Evolutionary conservation across 805 yeast species (phyloP), one percentile per base, ranked within the genome.

Genomic region (Blastobotrys muscicola): DNA sequence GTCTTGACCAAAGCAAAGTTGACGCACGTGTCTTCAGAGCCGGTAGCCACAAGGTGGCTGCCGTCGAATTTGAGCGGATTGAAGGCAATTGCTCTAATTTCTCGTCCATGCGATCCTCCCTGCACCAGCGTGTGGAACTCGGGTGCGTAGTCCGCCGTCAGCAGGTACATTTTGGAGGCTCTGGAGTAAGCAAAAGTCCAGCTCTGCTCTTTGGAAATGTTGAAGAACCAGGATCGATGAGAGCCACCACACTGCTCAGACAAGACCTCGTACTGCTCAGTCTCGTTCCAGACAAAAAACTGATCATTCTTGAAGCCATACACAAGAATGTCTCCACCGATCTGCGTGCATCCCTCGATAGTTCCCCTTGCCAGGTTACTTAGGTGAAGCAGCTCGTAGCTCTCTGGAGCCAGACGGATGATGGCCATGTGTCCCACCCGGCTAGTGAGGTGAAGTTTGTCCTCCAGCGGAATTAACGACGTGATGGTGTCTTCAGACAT

Each of bases 61-160:
- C 30, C 31, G 8, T 42, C 36, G 54, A 41, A 6, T 60, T 59
- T 8, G 40, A 30, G 2, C 44, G 48, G 6, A 48, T 23, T 36
- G n/a, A 80, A 68, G 1, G 82, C 71, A 11, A 89, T 67, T 44
- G 79, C 84, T 51, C 98, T 70, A 4, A 90, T 75, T 60, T 92
- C 98, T 49, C 97, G 72, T 0, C 98, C 98, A 60, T 92, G 97
- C 1, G 85, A 71, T 0, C 97, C 96, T 8, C 70, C 64, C 31
- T 66, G 66, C 20, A 80, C 54, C 7, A 68, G 47, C 4, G 53
- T 33, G 26, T 20, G 26, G 26, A 20, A 20, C 6, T 20, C 6
- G 6, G 26, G 26, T 4, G 26, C 6, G 26, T 20, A 20, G 26
- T 20, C 26, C 26, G 26, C 26, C 26, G 26, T 20, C 26, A 20